Conservation (phyloP, 805 yeast genomes). For the Wickerhamomyces bisporus region DNA sequence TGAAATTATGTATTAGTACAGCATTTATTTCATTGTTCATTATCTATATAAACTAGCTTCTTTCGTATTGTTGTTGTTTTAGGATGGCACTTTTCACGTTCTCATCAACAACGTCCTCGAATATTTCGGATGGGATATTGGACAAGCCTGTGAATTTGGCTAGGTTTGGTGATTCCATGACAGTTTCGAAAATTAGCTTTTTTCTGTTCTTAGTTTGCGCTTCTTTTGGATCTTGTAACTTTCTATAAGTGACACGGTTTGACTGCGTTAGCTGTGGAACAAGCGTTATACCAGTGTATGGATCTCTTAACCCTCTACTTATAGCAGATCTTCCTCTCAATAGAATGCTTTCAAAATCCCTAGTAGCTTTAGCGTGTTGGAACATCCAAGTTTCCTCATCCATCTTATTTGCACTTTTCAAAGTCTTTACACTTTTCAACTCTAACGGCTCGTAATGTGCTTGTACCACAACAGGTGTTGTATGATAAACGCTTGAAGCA, state of each 20-base stretch:
- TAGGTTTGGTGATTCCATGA: slow-evolving; percentile 41
- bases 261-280: slow-evolving; percentile 79
- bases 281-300: slow-evolving; percentile 78
- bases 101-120: slow-evolving; percentile 52
- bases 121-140: slow-evolving; percentile 52
- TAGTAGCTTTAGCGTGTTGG: slow-evolving; percentile 76
- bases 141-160: slow-evolving; percentile 59
- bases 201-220: slow-evolving; percentile 23
- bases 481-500: slow-evolving; percentile 36
- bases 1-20: too few relatives aligned
- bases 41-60: not conserved
- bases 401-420: slow-evolving; percentile 21
- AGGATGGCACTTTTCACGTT: slow-evolving; percentile 55
- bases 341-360: slow-evolving; percentile 63
- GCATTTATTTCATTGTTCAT: too few relatives aligned
- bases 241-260: slow-evolving; percentile 22
- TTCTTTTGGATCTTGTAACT: slow-evolving; percentile 23
- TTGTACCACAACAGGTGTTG: slow-evolving; percentile 11
- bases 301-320: slow-evolving; percentile 63
- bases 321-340: slow-evolving; percentile 51
- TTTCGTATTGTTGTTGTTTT: slow-evolving; percentile 42
- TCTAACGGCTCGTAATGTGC: slow-evolving; percentile 18
- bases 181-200: slow-evolving; percentile 42
- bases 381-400: slow-evolving; percentile 78
- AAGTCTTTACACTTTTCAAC: slow-evolving; percentile 18